phyloP scores from a whole-genome alignment of 805 yeast species.

The Ogataea chonburiensis region DNA sequence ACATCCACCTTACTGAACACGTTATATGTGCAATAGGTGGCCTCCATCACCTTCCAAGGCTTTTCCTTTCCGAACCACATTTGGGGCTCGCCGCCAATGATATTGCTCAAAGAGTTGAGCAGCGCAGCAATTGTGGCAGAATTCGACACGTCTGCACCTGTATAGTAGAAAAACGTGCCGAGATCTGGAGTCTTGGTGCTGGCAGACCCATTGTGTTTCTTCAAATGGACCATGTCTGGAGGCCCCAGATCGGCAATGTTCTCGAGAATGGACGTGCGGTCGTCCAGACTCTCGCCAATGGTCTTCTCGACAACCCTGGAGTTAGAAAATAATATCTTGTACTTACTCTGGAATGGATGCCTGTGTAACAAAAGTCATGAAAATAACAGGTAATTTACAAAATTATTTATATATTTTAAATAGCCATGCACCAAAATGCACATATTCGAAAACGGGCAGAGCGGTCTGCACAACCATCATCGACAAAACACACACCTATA shows the following conservation, averaged over 20 bases:
- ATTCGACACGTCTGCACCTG: conserved; percentile 74
- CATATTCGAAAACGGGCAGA: too few species aligned
- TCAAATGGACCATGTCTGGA: conserved; percentile 58
- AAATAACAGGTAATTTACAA: conserved; percentile 11
- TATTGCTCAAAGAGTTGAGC: conserved; percentile 62
- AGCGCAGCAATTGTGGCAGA: conserved; percentile 78
- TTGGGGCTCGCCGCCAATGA: conserved; percentile 61
- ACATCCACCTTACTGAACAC: conserved; percentile 62
- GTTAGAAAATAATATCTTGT: conserved; percentile 14
- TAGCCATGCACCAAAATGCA: too few species aligned
- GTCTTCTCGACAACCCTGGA: conserved; percentile 48
- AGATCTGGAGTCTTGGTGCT: conserved; percentile 43
- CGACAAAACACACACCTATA: too few species aligned
- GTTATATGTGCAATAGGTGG: conserved; percentile 67
- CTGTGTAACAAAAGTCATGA: conserved; percentile 46
- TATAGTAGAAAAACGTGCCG: conserved; percentile 72
- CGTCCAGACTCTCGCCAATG: conserved; percentile 55
- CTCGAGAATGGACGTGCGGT: conserved; percentile 59
- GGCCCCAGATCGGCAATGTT: conserved; percentile 70
- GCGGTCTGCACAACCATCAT: too few species aligned
- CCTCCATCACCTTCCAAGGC: conserved; percentile 67
- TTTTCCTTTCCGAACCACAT: conserved; percentile 78
- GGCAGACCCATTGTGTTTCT: conserved; percentile 35
- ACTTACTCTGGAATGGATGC: conserved; percentile 65
- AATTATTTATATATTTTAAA: conserved; percentile 2